Percentiles rank a stretch among this genome's conserved stretches.
phyloP scores from a whole-genome alignment of 2,329 filamentous ascomycete genomes.

The Fusarium humuli region DNA sequence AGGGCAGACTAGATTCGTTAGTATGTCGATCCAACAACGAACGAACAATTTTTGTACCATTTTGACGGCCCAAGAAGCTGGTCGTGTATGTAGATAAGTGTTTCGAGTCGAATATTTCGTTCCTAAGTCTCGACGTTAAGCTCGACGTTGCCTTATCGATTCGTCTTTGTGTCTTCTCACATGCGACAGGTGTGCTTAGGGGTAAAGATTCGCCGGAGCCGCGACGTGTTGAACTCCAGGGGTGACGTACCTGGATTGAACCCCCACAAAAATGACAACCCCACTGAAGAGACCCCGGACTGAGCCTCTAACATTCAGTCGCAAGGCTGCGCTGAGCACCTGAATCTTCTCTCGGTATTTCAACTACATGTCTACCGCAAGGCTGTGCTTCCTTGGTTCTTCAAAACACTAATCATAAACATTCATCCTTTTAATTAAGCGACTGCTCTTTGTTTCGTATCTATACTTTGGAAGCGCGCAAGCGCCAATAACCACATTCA shows the following conservation, averaged over 20 bases:
- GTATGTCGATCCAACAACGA: not conserved
- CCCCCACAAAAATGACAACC: slow-evolving; percentile 39
- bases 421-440: not conserved
- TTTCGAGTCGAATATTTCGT: not conserved
- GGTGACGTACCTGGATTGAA: slow-evolving; percentile 38
- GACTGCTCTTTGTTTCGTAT: not conserved
- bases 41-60: slow-evolving; percentile 44
- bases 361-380: slow-evolving; percentile 38
- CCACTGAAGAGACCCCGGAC: slow-evolving; percentile 31
- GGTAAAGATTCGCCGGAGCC: slow-evolving; percentile 55
- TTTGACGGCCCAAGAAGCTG: slow-evolving; percentile 17
- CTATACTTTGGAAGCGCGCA: slow-evolving; percentile 13
- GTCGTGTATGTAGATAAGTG: not conserved
- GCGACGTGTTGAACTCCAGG: slow-evolving; percentile 23
- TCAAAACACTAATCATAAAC: not conserved
- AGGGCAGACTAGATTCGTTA: slow-evolving; percentile 78
- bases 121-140: not conserved
- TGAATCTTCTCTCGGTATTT: slow-evolving; percentile 27
- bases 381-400: slow-evolving; percentile 21
- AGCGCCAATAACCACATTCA: slow-evolving; percentile 44
- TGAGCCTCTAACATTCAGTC: slow-evolving; percentile 32
- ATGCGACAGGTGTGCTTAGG: slow-evolving; percentile 49
- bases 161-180: slow-evolving; percentile 28
- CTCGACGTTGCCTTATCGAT: slow-evolving; percentile 19
- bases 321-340: slow-evolving; percentile 28